Evolutionary conservation across 176 grass and related monocot species (phyloP).

Genomic region (Dactylis glomerata): DNA sequence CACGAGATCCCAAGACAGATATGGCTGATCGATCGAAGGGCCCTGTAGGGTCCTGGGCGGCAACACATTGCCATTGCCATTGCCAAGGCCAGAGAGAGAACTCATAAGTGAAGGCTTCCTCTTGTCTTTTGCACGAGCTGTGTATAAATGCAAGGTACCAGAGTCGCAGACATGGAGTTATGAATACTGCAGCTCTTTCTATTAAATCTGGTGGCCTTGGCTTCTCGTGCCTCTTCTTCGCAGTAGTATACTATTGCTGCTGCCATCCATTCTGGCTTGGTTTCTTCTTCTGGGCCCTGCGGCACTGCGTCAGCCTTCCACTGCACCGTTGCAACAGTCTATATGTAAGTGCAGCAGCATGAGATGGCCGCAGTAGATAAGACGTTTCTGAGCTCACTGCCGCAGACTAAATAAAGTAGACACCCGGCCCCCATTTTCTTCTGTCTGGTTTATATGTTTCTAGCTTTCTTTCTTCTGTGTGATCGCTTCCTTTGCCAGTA

Average conservation of each 20-base stretch:
- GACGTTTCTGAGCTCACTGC: background rate
- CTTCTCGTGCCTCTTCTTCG: background rate
- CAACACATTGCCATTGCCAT: background rate
- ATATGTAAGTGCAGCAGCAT: background rate
- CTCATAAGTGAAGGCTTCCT: background rate
- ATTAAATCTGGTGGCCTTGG: background rate
- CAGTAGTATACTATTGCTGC: background rate
- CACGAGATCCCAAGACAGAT: conserved; percentile 30
- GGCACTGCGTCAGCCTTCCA: background rate
- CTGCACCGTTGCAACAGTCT: conserved; percentile 29
- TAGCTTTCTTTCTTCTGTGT: background rate
- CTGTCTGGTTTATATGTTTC: background rate
- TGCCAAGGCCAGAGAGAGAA: background rate
- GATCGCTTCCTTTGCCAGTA: background rate
- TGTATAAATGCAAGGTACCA: background rate
- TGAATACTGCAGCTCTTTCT: background rate
- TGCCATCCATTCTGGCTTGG: conserved; percentile 6
- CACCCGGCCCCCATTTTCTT: background rate
- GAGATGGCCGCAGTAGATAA: conserved; percentile 25
- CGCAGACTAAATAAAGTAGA: background rate
- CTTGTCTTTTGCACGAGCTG: conserved; percentile 30
- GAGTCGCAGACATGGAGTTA: background rate
- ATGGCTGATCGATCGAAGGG: background rate
- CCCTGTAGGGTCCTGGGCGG: background rate
- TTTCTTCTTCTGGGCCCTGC: conserved; percentile 32